Conservation (phyloP, 371 early-diverging fungal species). For the Nosema muscidifuracis region DNA sequence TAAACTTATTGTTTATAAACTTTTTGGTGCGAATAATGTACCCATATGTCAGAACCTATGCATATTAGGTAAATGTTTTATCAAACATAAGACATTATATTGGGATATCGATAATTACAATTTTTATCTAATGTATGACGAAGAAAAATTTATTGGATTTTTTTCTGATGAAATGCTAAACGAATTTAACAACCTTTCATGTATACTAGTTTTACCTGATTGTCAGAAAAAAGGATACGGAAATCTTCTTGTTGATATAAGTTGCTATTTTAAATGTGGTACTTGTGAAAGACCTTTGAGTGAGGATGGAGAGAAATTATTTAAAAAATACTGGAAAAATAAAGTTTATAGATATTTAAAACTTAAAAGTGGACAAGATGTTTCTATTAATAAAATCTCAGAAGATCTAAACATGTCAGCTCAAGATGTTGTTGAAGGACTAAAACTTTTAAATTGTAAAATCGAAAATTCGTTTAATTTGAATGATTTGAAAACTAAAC, state of each 20-base stretch:
- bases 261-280: constrained; percentile 44
- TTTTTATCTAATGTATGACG: constrained; percentile 50
- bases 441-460: constrained; percentile 48
- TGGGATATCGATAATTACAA: constrained; percentile 58
- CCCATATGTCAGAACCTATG: constrained; percentile 52
- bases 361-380: neutral
- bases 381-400: constrained; percentile 41
- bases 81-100: constrained; percentile 59
- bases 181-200: constrained; percentile 53
- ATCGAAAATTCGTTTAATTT: constrained; percentile 16
- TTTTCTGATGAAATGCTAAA: constrained; percentile 56
- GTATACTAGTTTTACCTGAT: constrained; percentile 58
- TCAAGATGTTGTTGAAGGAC: constrained; percentile 44
- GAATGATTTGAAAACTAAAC: neutral
- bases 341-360: constrained; percentile 30
- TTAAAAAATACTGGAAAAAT: constrained; percentile 58
- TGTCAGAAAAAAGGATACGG: constrained; percentile 55
- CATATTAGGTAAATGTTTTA: constrained; percentile 50
- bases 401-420: constrained; percentile 36
- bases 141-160: constrained; percentile 53
- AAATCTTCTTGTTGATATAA: constrained; percentile 59
- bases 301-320: constrained; percentile 40
- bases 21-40: constrained; percentile 37
- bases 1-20: constrained; percentile 36
- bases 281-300: constrained; percentile 61